Evolutionary conservation across 805 yeast species (phyloP), one percentile per base, ranked within the genome.

Genomic region (Metschnikowia rubicola): DNA sequence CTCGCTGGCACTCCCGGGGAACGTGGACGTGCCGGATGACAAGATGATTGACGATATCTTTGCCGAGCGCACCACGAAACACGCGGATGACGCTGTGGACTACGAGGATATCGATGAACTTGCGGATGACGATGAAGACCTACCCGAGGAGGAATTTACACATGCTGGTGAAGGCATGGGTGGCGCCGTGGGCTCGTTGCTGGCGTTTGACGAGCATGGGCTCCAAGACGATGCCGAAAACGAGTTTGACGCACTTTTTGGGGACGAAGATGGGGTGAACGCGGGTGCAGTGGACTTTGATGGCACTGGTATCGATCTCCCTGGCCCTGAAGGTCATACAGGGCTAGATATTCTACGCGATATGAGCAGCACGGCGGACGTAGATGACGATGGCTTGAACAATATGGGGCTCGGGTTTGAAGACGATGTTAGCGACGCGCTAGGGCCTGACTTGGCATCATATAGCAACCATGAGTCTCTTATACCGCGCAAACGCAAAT

Each of bases 91-190:
- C 64, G 99, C 99, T 9, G 73, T 90, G 30, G 98, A 92, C 65
- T 92, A 87, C 62, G 97, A 88, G 60, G 96, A 88, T 62, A 95
- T 88, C 59, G 97, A 91, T 55, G 97, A 91, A 64, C 71, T 91
- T 41, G 97, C 97, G 0, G 97, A 91, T 21, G 97, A 91, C 39
- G 96, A 88, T 46, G 58, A 54, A 10, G 49, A 37, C 17, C 29
- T 53, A n/a, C 44, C 51, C 28, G 47, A 39, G 13, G 58, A 48
- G 21, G 58, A 50, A 17, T 56, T 38, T 10, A 28, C 41, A 21
- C 34, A 36, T 3, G 21, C 35, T 7, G 52, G 36, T 10, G 36
- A 19, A 21, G 37, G 26, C 8, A 26, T 17, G 21, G 34, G 37
- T 10, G 52, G 35, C 10, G 39, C 19, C 28, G 30, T 13, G 9